Base-by-base conservation (phyloP, 164 flowering plant species). In the Cinnamomum chago region DNA sequence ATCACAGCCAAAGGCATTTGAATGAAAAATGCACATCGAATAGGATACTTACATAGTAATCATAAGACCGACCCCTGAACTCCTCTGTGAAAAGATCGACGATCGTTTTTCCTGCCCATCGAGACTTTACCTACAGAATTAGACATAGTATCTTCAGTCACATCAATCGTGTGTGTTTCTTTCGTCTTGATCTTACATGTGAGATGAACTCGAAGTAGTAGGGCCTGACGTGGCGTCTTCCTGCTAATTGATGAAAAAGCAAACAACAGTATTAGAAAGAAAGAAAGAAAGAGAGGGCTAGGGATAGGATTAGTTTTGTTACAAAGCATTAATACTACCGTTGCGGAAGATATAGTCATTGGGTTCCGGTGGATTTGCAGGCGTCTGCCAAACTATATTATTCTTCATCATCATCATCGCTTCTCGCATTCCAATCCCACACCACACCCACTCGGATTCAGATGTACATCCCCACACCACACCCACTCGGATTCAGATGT, bases 191-290 rank as follows among this genome's bases (percentile, higher is more conserved):
- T 66, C 47, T 70, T 77, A 95, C 97, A 82, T 95, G 93, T 77
- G 90, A 82, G 70, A 93, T 90, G 88, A 92, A 95, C 88, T 95
- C 97, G 84, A 95, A 95, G 87, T 91, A 89, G 85, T 95, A 95
- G 1, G 99, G 99, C 64, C 80, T 87, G 35, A 92, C 99, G 40
- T 86, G 86, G 70, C 99, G 92, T 79, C 85, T 85, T 50, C 99
- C 99, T 93, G 90, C 81, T 77, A 3, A 55, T 0, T 68, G 30
- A 76, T 76, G 79, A 77, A 72, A 76, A 68, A 14, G 65, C 67
- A 62, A n/a, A 50, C 12, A 18, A 35, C 2, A 2, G 28, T 17
- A 2, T n/a, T 2, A 67, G 33, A 30, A 30, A 30, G 33, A 28
- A 28, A 67, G 33, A 28, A 28, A 15, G 20, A 2, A 20, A 68